phyloP scores from a whole-genome alignment of 2,329 filamentous ascomycete genomes.

The Helotiales sp. region DNA sequence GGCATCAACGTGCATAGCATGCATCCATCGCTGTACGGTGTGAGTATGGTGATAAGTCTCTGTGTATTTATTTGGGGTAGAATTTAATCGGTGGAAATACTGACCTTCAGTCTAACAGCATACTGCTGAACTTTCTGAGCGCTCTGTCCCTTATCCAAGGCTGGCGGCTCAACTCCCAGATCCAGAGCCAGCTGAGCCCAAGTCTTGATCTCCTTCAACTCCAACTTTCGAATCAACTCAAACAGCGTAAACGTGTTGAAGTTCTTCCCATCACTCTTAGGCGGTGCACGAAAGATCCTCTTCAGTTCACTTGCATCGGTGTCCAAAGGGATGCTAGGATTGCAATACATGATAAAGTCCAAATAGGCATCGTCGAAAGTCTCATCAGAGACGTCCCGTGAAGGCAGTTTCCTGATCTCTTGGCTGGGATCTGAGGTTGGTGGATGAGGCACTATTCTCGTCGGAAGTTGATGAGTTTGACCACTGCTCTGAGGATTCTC shows the following conservation, averaged over 20 bases:
- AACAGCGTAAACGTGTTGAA: constrained; percentile 81
- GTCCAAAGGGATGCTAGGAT: constrained; percentile 75
- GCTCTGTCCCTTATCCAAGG: constrained; percentile 82
- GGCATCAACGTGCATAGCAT: constrained; percentile 91
- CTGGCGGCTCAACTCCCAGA: constrained; percentile 86
- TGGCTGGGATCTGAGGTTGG: constrained; percentile 6
- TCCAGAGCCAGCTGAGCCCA: constrained; percentile 88
- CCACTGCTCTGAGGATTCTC: constrained; percentile 9
- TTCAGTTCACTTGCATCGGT: constrained; percentile 73
- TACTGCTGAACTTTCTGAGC: constrained; percentile 95
- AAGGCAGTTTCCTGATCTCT: constrained; percentile 56
- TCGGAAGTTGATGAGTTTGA: constrained; percentile 21
- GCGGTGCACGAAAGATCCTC: constrained; percentile 78
- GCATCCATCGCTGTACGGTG: constrained; percentile 82
- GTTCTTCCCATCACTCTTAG: constrained; percentile 84
- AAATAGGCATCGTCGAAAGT: constrained; percentile 84
- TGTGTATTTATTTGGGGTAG: background rate
- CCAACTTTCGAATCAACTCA: constrained; percentile 77
- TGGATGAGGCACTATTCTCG: constrained; percentile 18
- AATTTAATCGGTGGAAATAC: constrained; percentile 30
- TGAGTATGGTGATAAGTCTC: constrained; percentile 10
- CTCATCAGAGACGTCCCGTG: constrained; percentile 68
- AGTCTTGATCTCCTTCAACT: constrained; percentile 84
- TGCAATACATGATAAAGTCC: constrained; percentile 87
- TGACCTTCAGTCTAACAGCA: constrained; percentile 86